A percentile compares a stretch with the other conserved stretches of the same genome.
phyloP scores from a whole-genome alignment of 2,329 filamentous ascomycete genomes.

The Alternaria arbusti region DNA sequence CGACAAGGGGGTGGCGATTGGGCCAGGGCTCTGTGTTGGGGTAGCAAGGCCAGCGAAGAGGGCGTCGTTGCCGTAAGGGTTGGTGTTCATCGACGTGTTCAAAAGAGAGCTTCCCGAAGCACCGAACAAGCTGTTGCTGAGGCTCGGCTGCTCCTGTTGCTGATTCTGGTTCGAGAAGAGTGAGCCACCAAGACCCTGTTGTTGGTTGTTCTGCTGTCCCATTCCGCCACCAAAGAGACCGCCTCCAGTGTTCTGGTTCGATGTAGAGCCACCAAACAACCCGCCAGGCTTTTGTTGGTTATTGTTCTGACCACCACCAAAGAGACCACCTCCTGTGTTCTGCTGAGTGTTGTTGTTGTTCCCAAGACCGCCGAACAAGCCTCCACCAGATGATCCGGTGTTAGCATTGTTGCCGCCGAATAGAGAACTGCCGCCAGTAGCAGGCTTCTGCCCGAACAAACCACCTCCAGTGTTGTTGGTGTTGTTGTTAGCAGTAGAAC shows the following conservation, averaged over 20 bases:
- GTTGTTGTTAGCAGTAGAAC: slow-evolving; percentile 54
- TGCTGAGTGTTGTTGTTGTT: slow-evolving; percentile 43
- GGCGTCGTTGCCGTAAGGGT: slow-evolving; percentile 87
- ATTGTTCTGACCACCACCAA: slow-evolving; percentile 51
- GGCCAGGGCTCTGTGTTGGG: slow-evolving; percentile 76
- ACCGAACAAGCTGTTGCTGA: slow-evolving; percentile 60
- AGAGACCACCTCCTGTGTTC: slow-evolving; percentile 44
- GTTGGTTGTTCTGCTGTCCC: slow-evolving; percentile 50
- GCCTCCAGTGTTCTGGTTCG: slow-evolving; percentile 50
- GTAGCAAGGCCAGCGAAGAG: slow-evolving; percentile 78
- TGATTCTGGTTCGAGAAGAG: slow-evolving; percentile 55
- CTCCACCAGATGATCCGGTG: slow-evolving; percentile 29
- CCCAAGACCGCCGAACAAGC: slow-evolving; percentile 45
- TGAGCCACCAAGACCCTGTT: slow-evolving; percentile 42
- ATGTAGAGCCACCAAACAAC: slow-evolving; percentile 49
- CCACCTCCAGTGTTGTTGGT: slow-evolving; percentile 42
- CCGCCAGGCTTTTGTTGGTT: slow-evolving; percentile 53
- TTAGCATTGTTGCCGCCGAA: slow-evolving; percentile 36
- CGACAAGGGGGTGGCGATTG: slow-evolving; percentile 86
- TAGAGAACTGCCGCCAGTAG: slow-evolving; percentile 25
- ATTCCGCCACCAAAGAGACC: slow-evolving; percentile 55
- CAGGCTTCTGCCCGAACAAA: slow-evolving; percentile 51
- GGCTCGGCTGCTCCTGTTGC: slow-evolving; percentile 49
- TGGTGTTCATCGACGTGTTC: slow-evolving; percentile 67
- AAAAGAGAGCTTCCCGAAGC: slow-evolving; percentile 56